phyloP scores from a whole-genome alignment of 2,329 filamentous ascomycete genomes.

The Paracorniculantispora psalliotae region DNA sequence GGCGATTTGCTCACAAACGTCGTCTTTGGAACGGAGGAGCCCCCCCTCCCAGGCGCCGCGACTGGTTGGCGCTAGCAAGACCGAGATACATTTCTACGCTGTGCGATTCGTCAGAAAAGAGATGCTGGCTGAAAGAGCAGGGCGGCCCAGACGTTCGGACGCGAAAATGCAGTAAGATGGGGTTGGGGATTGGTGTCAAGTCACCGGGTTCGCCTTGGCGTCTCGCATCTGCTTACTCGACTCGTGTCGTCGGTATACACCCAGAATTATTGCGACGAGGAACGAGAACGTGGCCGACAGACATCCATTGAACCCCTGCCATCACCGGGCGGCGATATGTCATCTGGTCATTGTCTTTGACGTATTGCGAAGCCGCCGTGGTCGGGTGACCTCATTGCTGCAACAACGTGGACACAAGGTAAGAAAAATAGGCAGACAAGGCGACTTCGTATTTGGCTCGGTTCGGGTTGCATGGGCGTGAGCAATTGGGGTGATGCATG shows the following conservation, averaged over 20 bases:
- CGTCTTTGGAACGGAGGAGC: no score
- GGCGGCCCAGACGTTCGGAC: background rate
- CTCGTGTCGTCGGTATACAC: background rate
- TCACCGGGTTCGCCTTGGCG: background rate
- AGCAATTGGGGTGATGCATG: background rate
- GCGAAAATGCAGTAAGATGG: background rate
- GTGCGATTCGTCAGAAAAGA: constrained; percentile 7
- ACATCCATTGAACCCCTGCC: background rate
- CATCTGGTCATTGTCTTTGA: background rate
- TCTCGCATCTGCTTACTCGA: constrained; percentile 3
- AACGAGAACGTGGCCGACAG: background rate
- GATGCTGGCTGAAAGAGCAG: background rate
- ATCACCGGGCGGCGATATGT: background rate
- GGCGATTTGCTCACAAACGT: background rate
- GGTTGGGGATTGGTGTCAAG: background rate
- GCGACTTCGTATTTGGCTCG: background rate
- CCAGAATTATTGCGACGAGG: background rate
- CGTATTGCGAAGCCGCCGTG: background rate
- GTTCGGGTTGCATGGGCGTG: background rate
- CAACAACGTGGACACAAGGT: background rate
- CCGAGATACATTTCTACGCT: background rate
- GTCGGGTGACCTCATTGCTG: constrained; percentile 8
- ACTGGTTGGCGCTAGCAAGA: constrained; percentile 4
- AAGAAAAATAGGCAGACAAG: background rate
- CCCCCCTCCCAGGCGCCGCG: background rate